Conservation (phyloP, 1,139 yeast species). For the Yamadazyma oceani region DNA sequence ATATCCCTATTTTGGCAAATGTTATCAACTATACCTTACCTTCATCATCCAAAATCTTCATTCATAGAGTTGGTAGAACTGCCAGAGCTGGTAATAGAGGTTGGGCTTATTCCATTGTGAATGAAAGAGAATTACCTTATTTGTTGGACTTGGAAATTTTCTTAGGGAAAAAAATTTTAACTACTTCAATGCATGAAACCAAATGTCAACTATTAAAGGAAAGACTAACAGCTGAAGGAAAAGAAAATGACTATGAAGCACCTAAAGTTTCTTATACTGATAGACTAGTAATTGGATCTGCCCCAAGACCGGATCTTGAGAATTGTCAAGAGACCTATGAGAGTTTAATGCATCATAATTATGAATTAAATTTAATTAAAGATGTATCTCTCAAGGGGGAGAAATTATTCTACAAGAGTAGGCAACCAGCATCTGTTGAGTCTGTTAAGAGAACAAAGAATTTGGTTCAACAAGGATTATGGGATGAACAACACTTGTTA, state of each 20-base stretch:
- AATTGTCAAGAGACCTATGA: conserved; percentile 70
- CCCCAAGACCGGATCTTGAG: conserved; percentile 75
- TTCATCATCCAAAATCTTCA: conserved; percentile 86
- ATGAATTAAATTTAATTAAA: conserved; percentile 64
- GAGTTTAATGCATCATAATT: conserved; percentile 58
- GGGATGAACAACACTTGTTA: conserved; percentile 85
- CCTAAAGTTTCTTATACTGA: conserved; percentile 72
- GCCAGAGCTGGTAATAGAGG: conserved; percentile 99
- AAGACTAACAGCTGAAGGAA: conserved; percentile 28
- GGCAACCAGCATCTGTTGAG: conserved; percentile 84
- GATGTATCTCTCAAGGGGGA: conserved; percentile 87
- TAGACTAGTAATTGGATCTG: conserved; percentile 78
- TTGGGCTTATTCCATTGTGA: conserved; percentile 92
- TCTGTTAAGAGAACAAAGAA: conserved; percentile 85
- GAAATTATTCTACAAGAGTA: conserved; percentile 77
- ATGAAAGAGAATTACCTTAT: conserved; percentile 86
- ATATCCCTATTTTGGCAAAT: conserved; percentile 93
- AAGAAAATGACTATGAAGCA: conserved; percentile 32
- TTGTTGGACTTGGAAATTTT: conserved; percentile 87
- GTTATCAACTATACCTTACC: conserved; percentile 91
- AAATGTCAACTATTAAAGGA: conserved; percentile 52
- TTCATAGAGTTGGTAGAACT: conserved; percentile 98
- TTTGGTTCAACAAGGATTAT: conserved; percentile 63
- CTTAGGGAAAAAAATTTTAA: conserved; percentile 75
- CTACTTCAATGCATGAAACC: conserved; percentile 69